These are phyloP conservation scores for Trypanosoma mega DNA, from an alignment of 208 protist species.

Conservation along the genomic window DNA sequence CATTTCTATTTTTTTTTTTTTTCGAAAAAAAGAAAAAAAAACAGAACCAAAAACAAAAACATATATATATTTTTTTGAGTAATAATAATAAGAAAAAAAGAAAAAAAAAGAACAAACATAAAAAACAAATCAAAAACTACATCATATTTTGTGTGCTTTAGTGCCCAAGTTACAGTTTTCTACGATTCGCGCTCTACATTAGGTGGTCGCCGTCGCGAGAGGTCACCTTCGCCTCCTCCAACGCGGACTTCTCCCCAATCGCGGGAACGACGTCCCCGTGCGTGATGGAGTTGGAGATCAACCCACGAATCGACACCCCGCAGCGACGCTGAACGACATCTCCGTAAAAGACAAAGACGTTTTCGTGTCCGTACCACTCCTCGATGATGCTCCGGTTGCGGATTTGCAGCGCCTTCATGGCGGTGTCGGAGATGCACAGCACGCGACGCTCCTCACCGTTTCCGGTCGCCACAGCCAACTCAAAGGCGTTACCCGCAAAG, in stretches of 20 bases:
- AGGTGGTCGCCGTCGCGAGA: background rate
- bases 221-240: slow-evolving; percentile 44
- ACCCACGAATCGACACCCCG: slow-evolving; percentile 50
- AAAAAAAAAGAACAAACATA: too few relatives aligned
- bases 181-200: background rate
- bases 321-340: slow-evolving; percentile 59
- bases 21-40: slow-evolving; percentile 5
- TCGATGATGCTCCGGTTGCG: slow-evolving; percentile 34
- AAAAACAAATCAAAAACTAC: too few relatives aligned
- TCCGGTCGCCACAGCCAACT: slow-evolving; percentile 29
- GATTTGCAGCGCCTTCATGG: slow-evolving; percentile 30
- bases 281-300: slow-evolving; percentile 47
- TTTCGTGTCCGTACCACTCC: slow-evolving; percentile 59
- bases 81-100: too few relatives aligned
- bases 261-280: slow-evolving; percentile 40
- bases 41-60: too few relatives aligned
- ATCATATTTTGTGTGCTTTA: too few relatives aligned
- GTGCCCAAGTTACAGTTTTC: background rate
- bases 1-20: slow-evolving; percentile 1
- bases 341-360: slow-evolving; percentile 60
- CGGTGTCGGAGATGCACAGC: slow-evolving; percentile 57
- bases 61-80: slow-evolving; percentile 5
- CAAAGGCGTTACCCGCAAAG: slow-evolving; percentile 65
- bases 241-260: slow-evolving; percentile 27
- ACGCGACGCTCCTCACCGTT: slow-evolving; percentile 42